Conservation (phyloP, 768 basidiomycete species). For the Imleria badia region DNA sequence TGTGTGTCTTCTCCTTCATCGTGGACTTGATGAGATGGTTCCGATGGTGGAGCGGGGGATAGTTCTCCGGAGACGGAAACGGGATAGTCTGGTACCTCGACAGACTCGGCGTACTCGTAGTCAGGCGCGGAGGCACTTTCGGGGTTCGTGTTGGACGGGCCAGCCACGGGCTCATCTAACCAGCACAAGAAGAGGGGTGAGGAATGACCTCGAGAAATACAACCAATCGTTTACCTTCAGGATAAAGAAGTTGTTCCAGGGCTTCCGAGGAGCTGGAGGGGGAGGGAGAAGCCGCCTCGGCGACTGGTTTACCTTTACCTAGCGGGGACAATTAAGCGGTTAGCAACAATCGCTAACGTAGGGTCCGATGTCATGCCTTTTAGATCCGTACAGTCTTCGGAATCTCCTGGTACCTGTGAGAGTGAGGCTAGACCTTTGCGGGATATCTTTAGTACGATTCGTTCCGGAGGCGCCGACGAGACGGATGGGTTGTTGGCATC, state of each 20-base stretch:
- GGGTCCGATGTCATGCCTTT: slow-evolving; percentile 7
- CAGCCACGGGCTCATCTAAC: slow-evolving; percentile 9
- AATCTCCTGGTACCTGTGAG: background rate
- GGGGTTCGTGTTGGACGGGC: background rate
- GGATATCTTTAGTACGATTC: background rate
- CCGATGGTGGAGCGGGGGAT: background rate
- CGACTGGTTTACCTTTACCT: slow-evolving; percentile 6
- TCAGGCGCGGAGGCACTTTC: background rate
- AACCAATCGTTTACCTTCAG: slow-evolving; percentile 3
- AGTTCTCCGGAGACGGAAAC: background rate
- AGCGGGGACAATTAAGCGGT: background rate
- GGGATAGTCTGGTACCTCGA: background rate
- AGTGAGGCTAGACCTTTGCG: background rate
- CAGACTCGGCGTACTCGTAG: background rate
- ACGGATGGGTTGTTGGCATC: background rate
- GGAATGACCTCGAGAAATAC: background rate
- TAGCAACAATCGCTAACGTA: background rate
- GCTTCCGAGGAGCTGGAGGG: slow-evolving; percentile 9
- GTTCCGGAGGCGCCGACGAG: slow-evolving; percentile 4
- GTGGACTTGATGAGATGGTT: background rate
- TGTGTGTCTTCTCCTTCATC: background rate
- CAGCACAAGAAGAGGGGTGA: background rate
- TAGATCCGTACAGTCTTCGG: background rate
- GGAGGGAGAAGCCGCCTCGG: background rate
- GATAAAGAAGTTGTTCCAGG: slow-evolving; percentile 10